A percentile compares a stretch with the other conserved stretches of the same genome.
phyloP scores from a whole-genome alignment of 202 grass and related monocot species.

The Zoysia matrella region DNA sequence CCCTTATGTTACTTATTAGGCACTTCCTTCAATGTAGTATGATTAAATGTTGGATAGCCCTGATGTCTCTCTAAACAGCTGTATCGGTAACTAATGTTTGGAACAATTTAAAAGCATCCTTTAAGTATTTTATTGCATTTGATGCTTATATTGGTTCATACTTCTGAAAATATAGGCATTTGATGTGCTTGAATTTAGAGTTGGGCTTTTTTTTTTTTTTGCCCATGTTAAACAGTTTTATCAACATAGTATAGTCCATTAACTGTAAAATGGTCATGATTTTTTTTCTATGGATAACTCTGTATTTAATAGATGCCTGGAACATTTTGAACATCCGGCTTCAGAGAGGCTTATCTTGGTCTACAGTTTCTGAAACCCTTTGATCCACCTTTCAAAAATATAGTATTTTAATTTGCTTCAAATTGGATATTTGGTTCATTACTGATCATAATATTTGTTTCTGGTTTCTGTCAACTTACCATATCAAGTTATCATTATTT shows the following conservation, averaged over 20 bases:
- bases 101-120: not conserved
- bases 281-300: not conserved
- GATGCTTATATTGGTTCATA: not conserved
- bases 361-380: not conserved
- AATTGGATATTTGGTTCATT: not conserved
- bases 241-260: not conserved
- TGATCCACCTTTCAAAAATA: not conserved
- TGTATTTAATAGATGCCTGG: not conserved
- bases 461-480: slow-evolving; percentile 4
- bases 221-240: not conserved
- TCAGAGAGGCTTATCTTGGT: not conserved
- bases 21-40: not conserved
- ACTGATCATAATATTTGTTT: not conserved
- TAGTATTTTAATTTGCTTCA: not conserved
- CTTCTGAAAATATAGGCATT: not conserved
- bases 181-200: not conserved
- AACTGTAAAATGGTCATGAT: not conserved
- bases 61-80: not conserved
- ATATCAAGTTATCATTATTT: not conserved
- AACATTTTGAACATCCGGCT: not conserved
- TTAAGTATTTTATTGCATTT: not conserved
- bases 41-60: not conserved
- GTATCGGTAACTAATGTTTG: not conserved
- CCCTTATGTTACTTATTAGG: not conserved
- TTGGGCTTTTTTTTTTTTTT: not conserved